A percentile compares a stretch with the other conserved stretches of the same genome.
These are phyloP conservation scores for Fragilaria radians DNA, from an alignment of 108 stramenopile genomes.

Conservation along the genomic window DNA sequence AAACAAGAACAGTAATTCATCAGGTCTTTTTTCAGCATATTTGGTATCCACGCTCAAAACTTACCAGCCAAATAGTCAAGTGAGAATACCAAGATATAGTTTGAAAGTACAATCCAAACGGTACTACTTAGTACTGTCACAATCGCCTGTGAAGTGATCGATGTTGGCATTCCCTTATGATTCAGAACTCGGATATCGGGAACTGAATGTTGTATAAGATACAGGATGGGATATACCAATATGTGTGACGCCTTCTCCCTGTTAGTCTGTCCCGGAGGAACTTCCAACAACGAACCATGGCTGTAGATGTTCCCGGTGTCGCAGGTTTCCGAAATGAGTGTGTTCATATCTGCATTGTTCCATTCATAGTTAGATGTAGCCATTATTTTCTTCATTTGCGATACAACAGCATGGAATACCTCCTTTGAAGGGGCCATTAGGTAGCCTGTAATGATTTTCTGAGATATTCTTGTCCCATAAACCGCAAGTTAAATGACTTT, in stretches of 20 bases:
- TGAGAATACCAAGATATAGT: conserved; percentile 67
- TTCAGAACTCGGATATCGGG: conserved; percentile 62
- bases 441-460: conserved; percentile 7
- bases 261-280: conserved; percentile 25
- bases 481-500: too few relatives aligned
- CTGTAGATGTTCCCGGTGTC: conserved; percentile 10
- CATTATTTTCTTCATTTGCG: conserved; percentile 32
- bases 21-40: too few relatives aligned
- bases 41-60: too few relatives aligned
- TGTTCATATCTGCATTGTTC: background rate
- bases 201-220: conserved; percentile 58
- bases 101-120: conserved; percentile 55
- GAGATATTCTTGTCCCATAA: too few relatives aligned
- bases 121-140: conserved; percentile 41
- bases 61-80: conserved; percentile 49
- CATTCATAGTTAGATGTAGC: background rate
- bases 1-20: background rate
- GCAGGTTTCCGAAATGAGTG: background rate
- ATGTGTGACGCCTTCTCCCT: conserved; percentile 32
- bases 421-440: conserved; percentile 52
- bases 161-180: conserved; percentile 31
- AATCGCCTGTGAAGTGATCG: conserved; percentile 28
- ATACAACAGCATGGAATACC: conserved; percentile 43
- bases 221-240: conserved; percentile 48
- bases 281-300: conserved; percentile 41